These are phyloP conservation scores for Leccinum obscurum DNA, from an alignment of 768 basidiomycete species.

Conservation along the genomic window DNA sequence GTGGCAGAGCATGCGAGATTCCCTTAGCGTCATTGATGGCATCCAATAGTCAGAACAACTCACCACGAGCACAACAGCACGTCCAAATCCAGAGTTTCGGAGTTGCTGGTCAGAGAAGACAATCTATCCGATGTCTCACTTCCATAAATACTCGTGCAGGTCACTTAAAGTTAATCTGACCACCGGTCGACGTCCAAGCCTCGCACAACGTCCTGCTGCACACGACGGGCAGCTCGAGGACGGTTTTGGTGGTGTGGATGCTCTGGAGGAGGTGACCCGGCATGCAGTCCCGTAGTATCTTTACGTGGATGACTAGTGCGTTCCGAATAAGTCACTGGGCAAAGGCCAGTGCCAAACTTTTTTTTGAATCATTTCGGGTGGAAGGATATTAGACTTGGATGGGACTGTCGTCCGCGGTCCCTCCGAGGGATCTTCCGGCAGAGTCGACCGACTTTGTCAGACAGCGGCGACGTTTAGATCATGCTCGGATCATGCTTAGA, in stretches of 20 bases:
- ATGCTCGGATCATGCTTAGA: background rate
- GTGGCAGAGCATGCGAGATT: background rate
- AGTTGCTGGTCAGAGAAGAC: too few species aligned
- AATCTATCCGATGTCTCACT: too few species aligned
- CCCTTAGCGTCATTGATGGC: background rate
- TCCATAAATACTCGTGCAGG: background rate
- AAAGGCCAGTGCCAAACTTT: too few species aligned
- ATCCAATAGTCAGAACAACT: background rate
- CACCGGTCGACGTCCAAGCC: background rate
- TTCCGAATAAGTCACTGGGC: too few species aligned
- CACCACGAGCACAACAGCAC: slow-evolving; percentile 20
- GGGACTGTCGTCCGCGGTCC: too few species aligned
- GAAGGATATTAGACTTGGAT: too few species aligned
- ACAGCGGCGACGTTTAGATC: background rate
- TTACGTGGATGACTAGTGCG: background rate
- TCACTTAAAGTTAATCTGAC: background rate
- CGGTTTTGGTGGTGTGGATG: background rate
- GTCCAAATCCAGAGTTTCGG: background rate
- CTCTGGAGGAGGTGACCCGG: background rate
- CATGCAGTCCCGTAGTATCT: background rate
- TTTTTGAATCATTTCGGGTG: too few species aligned
- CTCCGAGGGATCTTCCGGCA: background rate
- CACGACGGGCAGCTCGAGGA: background rate
- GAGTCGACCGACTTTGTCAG: background rate
- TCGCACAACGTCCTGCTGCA: background rate